A percentile compares a stretch with the other conserved stretches of the same genome.
phyloP scores from a whole-genome alignment of 78 protist genomes.

The Dictyostelium discoideum region dicty_2.7 NC_007089.4:5085501-5086000 shows the following conservation, averaged over 20 bases:
- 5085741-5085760: constrained; percentile 6
- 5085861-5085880: constrained; percentile 40
- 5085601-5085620: neutral
- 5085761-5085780: constrained; percentile 57
- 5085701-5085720: constrained; percentile 76
- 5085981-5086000: constrained; percentile 77
- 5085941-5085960: constrained; percentile 70
- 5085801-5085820: constrained; percentile 77
- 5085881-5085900: constrained; percentile 57
- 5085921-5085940: constrained; percentile 64
- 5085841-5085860: constrained; percentile 62
- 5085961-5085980: constrained; percentile 46
- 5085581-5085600: neutral
- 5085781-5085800: constrained; percentile 67
- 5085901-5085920: constrained; percentile 57
- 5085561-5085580: neutral
- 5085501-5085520: constrained; percentile 5
- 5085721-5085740: constrained; percentile 33
- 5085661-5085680: neutral
- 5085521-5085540: constrained; percentile 13
- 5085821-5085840: constrained; percentile 70
- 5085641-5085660: neutral
- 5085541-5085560: neutral
- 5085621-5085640: neutral
- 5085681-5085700: constrained; percentile 57